Evolutionary conservation across 805 yeast genomes (phyloP).

Genomic region (Candida boleticola): DNA sequence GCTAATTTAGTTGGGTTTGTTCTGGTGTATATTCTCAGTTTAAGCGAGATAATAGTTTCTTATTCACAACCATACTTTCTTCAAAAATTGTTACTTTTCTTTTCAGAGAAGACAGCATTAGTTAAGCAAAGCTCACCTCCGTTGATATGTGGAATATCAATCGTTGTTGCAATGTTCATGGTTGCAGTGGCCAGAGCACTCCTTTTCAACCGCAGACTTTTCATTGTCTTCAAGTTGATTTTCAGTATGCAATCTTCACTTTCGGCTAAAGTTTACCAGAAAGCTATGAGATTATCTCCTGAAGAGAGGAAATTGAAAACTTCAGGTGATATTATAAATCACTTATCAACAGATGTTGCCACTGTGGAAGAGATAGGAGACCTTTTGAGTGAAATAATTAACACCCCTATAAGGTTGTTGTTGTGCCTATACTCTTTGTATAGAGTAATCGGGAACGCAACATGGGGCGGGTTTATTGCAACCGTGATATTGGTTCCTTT

Average conservation of each 20-base stretch:
- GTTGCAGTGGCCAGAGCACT: slow-evolving; percentile 21
- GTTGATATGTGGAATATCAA: slow-evolving; percentile 22
- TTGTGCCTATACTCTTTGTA: slow-evolving; percentile 30
- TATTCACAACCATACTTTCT: slow-evolving; percentile 30
- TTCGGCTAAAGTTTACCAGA: slow-evolving; percentile 23
- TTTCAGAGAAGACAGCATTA: slow-evolving; percentile 12
- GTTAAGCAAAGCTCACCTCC: slow-evolving; percentile 16
- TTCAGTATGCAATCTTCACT: slow-evolving; percentile 18
- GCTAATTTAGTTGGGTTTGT: slow-evolving; percentile 8
- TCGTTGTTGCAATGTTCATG: slow-evolving; percentile 26
- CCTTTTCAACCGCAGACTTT: slow-evolving; percentile 20
- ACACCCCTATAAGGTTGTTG: slow-evolving; percentile 23
- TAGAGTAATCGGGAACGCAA: slow-evolving; percentile 32
- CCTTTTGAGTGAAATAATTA: slow-evolving; percentile 18
- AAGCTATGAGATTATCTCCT: slow-evolving; percentile 29
- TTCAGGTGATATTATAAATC: slow-evolving; percentile 34
- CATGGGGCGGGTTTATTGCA: slow-evolving; percentile 33
- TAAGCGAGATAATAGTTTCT: slow-evolving; percentile 24
- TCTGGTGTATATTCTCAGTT: slow-evolving; percentile 21
- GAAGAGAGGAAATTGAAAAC: slow-evolving; percentile 29
- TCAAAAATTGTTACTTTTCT: slow-evolving; percentile 26
- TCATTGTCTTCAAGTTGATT: slow-evolving; percentile 13
- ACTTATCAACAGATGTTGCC: slow-evolving; percentile 29
- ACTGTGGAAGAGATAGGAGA: slow-evolving; percentile 14
- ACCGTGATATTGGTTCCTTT: slow-evolving; percentile 34